phyloP scores from a whole-genome alignment of 495 filamentous ascomycete genomes.

The Glonium stellatum region DNA sequence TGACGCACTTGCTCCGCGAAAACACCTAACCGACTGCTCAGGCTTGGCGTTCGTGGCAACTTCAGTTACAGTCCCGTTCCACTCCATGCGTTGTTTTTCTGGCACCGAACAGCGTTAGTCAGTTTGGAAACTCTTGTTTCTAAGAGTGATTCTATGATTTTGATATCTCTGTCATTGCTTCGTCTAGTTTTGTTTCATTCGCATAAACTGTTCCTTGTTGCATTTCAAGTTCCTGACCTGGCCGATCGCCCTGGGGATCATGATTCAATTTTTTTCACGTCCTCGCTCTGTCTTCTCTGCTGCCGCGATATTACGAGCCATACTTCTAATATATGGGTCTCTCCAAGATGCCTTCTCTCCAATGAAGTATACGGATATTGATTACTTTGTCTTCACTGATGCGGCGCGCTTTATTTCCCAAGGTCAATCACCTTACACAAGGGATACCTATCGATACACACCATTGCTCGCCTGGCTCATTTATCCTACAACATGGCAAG shows the following conservation, averaged over 20 bases:
- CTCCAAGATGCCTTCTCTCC: slow-evolving; percentile 86
- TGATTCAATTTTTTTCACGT: slow-evolving; percentile 24
- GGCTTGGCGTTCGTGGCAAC: too few relatives aligned
- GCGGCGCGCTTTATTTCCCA: slow-evolving; percentile 68
- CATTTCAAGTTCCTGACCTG: too few relatives aligned
- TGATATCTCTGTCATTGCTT: not conserved
- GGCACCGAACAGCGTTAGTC: not conserved
- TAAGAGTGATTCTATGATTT: not conserved
- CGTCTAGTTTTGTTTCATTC: not conserved
- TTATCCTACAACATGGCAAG: slow-evolving; percentile 64
- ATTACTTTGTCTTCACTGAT: slow-evolving; percentile 99
- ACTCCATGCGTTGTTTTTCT: not conserved
- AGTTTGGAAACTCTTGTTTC: not conserved
- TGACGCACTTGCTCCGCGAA: not conserved
- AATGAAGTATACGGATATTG: slow-evolving; percentile 96
- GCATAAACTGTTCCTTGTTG: not conserved
- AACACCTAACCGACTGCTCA: not conserved
- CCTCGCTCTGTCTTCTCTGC: slow-evolving; percentile 51
- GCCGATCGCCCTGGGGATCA: not conserved
- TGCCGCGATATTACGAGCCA: slow-evolving; percentile 59
- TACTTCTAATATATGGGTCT: slow-evolving; percentile 76
- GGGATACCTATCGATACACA: slow-evolving; percentile 96
- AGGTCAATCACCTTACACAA: slow-evolving; percentile 66
- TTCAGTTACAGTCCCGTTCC: too few relatives aligned
- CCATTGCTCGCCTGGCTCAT: slow-evolving; percentile 87